Conservation (phyloP, 1,139 yeast species). For the Trichomonascaceae sp. region DNA sequence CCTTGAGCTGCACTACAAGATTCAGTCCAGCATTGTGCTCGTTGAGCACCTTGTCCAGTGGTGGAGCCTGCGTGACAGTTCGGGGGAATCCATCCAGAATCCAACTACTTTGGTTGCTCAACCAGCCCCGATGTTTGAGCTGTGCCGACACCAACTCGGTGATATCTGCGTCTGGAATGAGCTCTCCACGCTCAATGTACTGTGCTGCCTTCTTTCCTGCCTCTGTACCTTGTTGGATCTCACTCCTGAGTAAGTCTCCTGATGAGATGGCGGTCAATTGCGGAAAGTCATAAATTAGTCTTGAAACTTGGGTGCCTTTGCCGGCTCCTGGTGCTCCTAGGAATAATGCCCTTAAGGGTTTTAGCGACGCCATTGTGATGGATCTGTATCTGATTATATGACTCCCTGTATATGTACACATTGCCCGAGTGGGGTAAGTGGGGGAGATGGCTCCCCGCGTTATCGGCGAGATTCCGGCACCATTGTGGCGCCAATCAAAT, state of each 20-base stretch:
- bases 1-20: conserved; percentile 70
- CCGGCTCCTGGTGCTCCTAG: conserved; percentile 95
- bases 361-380: conserved; percentile 5
- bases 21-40: conserved; percentile 36
- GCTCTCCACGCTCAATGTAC: conserved; percentile 47
- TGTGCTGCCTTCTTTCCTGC: conserved; percentile 47
- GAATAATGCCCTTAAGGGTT: conserved; percentile 53
- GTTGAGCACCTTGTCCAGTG: conserved; percentile 37
- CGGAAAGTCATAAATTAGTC: conserved; percentile 44
- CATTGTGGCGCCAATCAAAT: no score
- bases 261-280: conserved; percentile 44
- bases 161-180: conserved; percentile 65
- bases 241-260: conserved; percentile 67
- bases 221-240: conserved; percentile 42
- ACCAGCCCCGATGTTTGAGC: conserved; percentile 34
- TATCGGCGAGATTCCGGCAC: no score
- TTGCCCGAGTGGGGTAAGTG: no score
- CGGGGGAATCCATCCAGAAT: conserved; percentile 88
- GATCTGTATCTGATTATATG: no score
- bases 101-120: conserved; percentile 42
- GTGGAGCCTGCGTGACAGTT: conserved; percentile 56
- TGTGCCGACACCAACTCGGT: conserved; percentile 44
- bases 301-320: conserved; percentile 75
- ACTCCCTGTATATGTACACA: no score
- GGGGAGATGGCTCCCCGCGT: no score